Conservation (phyloP, 495 filamentous ascomycete species). For the Jackrogersella multiformis region DNA sequence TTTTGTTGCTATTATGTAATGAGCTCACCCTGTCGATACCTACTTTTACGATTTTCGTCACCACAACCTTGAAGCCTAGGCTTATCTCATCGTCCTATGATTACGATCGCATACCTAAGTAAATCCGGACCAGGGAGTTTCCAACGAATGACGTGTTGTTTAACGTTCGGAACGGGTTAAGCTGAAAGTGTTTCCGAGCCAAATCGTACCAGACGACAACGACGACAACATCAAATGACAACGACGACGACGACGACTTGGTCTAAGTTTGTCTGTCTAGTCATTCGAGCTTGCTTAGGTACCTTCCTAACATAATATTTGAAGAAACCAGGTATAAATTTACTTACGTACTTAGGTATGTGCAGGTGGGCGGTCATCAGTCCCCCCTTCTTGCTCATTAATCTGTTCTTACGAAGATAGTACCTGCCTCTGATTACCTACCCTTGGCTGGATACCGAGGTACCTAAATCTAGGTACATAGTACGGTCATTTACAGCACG, state of each 20-base stretch:
- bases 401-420: conserved; percentile 20
- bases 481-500: conserved; percentile 2
- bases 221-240: neutral
- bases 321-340: conserved; percentile 1
- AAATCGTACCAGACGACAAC: neutral
- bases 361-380: conserved; percentile 19
- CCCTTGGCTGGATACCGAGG: neutral
- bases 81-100: conserved; percentile 24
- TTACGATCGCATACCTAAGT: conserved; percentile 9
- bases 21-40: neutral
- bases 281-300: conserved; percentile 2
- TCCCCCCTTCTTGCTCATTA: neutral
- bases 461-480: too few species aligned
- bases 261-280: neutral
- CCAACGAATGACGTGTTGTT: conserved; percentile 12
- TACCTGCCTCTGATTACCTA: conserved; percentile 4
- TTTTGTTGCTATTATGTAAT: too few species aligned
- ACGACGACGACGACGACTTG: conserved; percentile 4
- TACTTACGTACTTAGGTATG: neutral
- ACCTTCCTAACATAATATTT: too few species aligned
- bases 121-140: conserved; percentile 18
- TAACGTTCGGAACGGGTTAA: conserved; percentile 15
- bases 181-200: conserved; percentile 13
- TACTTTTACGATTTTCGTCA: conserved; percentile 17
- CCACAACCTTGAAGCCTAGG: conserved; percentile 17